phyloP scores from a whole-genome alignment of 352 stramenopile species.

The Globisporangium yorkense region DNA sequence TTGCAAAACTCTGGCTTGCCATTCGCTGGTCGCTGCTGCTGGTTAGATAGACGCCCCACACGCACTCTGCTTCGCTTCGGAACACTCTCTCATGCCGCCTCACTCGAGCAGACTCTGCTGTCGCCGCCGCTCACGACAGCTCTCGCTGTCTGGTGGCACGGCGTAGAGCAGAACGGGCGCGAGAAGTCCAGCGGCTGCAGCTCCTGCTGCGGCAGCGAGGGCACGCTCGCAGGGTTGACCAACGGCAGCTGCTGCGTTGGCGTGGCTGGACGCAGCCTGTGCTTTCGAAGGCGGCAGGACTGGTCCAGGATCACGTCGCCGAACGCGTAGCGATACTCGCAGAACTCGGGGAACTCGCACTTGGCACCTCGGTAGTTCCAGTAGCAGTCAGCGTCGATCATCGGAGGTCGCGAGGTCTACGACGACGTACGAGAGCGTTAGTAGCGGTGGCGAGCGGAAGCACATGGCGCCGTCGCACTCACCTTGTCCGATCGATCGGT shows the following conservation, averaged over 20 bases:
- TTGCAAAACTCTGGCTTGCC: neutral
- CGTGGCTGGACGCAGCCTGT: constrained; percentile 24
- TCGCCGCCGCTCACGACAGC: neutral
- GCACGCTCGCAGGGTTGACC: neutral
- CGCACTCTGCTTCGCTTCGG: neutral
- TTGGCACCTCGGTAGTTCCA: constrained; percentile 75
- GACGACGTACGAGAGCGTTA: neutral
- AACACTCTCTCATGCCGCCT: neutral
- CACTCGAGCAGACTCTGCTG: neutral
- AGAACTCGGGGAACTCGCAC: constrained; percentile 73
- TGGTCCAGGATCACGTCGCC: constrained; percentile 78
- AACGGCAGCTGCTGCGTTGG: constrained; percentile 5
- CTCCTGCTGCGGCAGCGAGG: neutral
- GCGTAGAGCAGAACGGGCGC: constrained; percentile 40
- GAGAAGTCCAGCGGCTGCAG: constrained; percentile 9
- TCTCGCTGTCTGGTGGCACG: constrained; percentile 11
- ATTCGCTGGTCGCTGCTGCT: neutral
- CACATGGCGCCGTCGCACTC: neutral
- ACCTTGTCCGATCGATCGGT: constrained; percentile 45
- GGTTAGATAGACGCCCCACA: neutral
- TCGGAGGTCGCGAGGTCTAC: constrained; percentile 51
- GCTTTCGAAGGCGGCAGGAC: constrained; percentile 53
- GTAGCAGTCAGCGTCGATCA: constrained; percentile 76
- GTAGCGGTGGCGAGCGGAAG: neutral
- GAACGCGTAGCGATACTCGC: constrained; percentile 80